phyloP scores from a whole-genome alignment of 306 rosid species.

The Canavalia ensiformis region DNA sequence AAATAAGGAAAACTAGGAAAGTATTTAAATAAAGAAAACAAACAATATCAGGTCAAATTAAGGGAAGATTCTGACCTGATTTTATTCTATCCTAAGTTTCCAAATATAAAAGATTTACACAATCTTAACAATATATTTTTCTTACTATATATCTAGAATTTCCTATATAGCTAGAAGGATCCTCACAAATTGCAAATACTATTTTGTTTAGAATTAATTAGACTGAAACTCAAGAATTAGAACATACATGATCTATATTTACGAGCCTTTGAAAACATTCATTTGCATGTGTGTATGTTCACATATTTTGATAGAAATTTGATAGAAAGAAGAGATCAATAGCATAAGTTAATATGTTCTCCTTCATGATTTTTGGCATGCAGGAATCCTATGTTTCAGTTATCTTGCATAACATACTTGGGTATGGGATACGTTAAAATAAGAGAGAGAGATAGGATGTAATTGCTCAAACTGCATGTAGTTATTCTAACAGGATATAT shows the following conservation, averaged over 20 bases:
- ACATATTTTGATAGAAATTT: conserved; percentile 21
- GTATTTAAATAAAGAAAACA: no score
- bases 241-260: not conserved
- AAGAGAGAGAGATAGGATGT: not conserved
- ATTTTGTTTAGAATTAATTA: conserved; percentile 6
- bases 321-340: not conserved
- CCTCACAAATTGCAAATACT: conserved; percentile 30
- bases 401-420: conserved; percentile 4
- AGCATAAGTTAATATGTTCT: not conserved
- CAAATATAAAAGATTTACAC: no score
- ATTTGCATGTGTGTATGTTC: conserved; percentile 22
- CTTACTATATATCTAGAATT: conserved; percentile 5
- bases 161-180: not conserved
- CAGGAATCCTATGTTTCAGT: not conserved
- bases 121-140: conserved; percentile 25
- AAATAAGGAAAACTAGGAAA: no score
- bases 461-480: not conserved
- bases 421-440: not conserved
- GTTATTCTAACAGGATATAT: not conserved
- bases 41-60: no score
- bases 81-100: no score
- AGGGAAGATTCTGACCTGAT: no score
- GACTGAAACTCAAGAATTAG: not conserved
- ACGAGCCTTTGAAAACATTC: not conserved
- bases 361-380: not conserved